Percentiles rank a stretch among this genome's conserved stretches.
Evolutionary conservation across 257 asterid genomes (phyloP).

Genomic region (Marsdenia floribunda): DNA sequence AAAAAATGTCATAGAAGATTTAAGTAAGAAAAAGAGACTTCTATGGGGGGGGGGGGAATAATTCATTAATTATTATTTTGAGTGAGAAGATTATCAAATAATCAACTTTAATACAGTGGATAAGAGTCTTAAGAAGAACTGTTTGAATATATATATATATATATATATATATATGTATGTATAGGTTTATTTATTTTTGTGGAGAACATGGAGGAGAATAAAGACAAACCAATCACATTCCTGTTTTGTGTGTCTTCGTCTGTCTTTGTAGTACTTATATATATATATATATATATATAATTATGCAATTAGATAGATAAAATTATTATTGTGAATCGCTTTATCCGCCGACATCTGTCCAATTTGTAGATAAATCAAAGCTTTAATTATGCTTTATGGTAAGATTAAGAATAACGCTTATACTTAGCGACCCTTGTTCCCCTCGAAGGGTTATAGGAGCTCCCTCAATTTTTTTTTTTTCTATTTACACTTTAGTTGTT

Average conservation of each 20-base stretch:
- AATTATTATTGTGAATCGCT: constrained; percentile 18
- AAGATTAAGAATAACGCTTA: constrained; percentile 3
- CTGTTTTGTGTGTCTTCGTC: constrained; percentile 25
- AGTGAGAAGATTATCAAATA: no score
- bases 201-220: constrained; percentile 16
- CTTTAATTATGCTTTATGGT: constrained; percentile 3
- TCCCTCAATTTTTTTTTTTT: not conserved
- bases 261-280: constrained; percentile 7
- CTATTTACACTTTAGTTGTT: not conserved
- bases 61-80: no score
- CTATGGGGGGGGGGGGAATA: no score
- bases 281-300: constrained; percentile 4
- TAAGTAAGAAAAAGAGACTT: no score
- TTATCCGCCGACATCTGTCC: constrained; percentile 30
- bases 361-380: not conserved
- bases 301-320: constrained; percentile 15
- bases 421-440: constrained; percentile 13
- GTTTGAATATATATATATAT: not conserved
- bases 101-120: not conserved
- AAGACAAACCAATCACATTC: constrained; percentile 30
- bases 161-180: not conserved
- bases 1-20: no score
- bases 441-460: constrained; percentile 9
- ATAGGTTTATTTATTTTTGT: not conserved
- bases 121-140: constrained; percentile 12